These are phyloP conservation scores for Colletotrichum sojae DNA, from an alignment of 2,329 filamentous ascomycete species.

Conservation along the genomic window DNA sequence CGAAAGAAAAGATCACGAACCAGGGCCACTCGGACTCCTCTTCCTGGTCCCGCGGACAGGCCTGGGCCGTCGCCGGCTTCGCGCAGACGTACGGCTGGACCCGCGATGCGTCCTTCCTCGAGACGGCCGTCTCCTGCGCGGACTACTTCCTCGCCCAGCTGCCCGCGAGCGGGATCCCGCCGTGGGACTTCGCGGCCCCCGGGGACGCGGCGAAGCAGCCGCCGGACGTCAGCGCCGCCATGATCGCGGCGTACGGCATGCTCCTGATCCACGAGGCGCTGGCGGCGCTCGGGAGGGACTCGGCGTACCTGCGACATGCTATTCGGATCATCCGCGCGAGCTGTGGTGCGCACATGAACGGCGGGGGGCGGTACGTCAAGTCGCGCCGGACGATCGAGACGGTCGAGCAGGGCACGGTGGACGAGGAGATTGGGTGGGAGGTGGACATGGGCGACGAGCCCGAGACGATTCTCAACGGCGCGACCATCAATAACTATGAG, in stretches of 20 bases:
- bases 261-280: constrained; percentile 52
- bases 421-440: constrained; percentile 36
- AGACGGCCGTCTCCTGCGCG: constrained; percentile 58
- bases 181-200: constrained; percentile 64
- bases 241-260: constrained; percentile 56
- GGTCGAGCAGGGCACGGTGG: constrained; percentile 43
- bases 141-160: constrained; percentile 60
- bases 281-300: constrained; percentile 36
- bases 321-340: constrained; percentile 47
- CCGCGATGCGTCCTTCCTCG: constrained; percentile 55
- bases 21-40: constrained; percentile 60
- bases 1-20: constrained; percentile 60
- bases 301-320: constrained; percentile 47
- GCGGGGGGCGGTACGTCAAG: constrained; percentile 40
- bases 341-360: constrained; percentile 45
- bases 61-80: constrained; percentile 64
- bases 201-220: constrained; percentile 45
- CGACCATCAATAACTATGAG: constrained; percentile 63
- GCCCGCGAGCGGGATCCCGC: constrained; percentile 56
- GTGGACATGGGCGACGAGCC: constrained; percentile 47
- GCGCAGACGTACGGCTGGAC: constrained; percentile 63
- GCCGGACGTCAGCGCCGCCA: constrained; percentile 54
- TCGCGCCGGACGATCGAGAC: constrained; percentile 40
- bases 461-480: constrained; percentile 61
- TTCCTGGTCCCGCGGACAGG: constrained; percentile 64